Conservation (phyloP, 179 eudicot genomes). For the Beta lomatogona region DNA sequence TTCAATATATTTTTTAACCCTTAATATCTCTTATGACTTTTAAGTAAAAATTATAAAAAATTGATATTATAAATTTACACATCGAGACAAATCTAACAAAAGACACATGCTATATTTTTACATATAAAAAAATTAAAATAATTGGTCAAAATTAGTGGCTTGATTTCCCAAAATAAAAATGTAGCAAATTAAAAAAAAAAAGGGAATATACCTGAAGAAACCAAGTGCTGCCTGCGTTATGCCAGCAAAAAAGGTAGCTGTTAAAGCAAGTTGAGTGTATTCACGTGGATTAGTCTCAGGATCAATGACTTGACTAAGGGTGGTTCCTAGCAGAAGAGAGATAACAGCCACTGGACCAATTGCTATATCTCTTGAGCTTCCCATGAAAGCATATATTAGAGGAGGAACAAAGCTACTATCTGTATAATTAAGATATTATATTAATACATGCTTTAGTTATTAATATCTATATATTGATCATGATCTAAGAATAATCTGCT, state of each 20-base stretch:
- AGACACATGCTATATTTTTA: too few species aligned
- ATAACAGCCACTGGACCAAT: conserved; percentile 94
- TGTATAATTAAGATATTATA: conserved; percentile 19
- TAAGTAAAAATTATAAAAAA: too few species aligned
- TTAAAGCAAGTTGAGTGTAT: conserved; percentile 63
- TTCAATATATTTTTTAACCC: too few species aligned
- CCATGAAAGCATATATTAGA: conserved; percentile 77
- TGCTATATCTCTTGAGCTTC: conserved; percentile 88
- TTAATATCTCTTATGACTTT: too few species aligned
- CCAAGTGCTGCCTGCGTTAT: conserved; percentile 37
- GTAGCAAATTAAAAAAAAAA: too few species aligned
- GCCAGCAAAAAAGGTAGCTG: conserved; percentile 90
- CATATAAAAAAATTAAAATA: too few species aligned
- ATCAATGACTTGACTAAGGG: conserved; percentile 56
- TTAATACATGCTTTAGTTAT: background rate
- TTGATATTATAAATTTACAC: too few species aligned
- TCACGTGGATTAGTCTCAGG: conserved; percentile 39
- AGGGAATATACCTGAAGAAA: conserved; percentile 23
- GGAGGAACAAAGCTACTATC: conserved; percentile 88
- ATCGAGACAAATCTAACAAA: too few species aligned
- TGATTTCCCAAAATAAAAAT: too few species aligned
- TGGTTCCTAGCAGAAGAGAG: conserved; percentile 64
- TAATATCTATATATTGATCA: too few species aligned
- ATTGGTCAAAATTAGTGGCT: too few species aligned
- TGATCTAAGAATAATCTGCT: background rate